A percentile compares a stretch with the other conserved stretches of the same genome.
These are phyloP conservation scores for Dipodascopsis tothii DNA, from an alignment of 805 yeast species.

Conservation along the genomic window DNA sequence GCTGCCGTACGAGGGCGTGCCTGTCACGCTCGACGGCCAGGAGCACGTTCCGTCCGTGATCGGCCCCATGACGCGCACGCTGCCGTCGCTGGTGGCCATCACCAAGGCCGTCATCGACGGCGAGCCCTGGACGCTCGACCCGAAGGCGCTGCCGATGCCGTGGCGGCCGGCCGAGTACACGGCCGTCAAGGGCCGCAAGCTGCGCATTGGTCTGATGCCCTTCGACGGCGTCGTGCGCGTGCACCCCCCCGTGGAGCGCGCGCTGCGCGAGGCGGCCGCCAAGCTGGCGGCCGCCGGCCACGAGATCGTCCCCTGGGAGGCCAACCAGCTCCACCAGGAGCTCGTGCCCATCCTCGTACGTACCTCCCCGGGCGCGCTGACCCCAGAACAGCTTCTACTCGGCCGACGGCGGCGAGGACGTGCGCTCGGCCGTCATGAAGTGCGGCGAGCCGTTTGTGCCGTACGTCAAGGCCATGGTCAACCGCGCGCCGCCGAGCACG, in stretches of 20 bases:
- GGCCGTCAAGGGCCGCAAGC: slow-evolving; percentile 26
- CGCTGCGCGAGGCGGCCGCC: slow-evolving; percentile 45
- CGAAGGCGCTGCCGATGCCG: slow-evolving; percentile 44
- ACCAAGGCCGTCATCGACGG: slow-evolving; percentile 35
- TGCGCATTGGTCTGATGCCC: slow-evolving; percentile 41
- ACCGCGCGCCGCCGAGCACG: slow-evolving; percentile 31
- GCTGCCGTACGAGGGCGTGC: slow-evolving; percentile 29
- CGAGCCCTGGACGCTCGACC: slow-evolving; percentile 45
- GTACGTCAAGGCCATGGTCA: slow-evolving; percentile 34
- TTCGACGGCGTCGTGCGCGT: slow-evolving; percentile 45
- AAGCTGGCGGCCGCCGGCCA: slow-evolving; percentile 54
- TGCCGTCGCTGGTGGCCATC: slow-evolving; percentile 37
- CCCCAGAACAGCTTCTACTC: slow-evolving; percentile 36
- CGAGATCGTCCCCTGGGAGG: slow-evolving; percentile 46
- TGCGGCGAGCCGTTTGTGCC: slow-evolving; percentile 42
- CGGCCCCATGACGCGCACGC: slow-evolving; percentile 42
- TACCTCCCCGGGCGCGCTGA: no score
- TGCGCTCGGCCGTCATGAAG: slow-evolving; percentile 27
- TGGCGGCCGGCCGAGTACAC: slow-evolving; percentile 36
- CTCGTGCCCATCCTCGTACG: slow-evolving; percentile 32
- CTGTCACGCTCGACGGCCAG: slow-evolving; percentile 42
- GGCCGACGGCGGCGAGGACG: slow-evolving; percentile 42
- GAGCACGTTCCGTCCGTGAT: slow-evolving; percentile 46
- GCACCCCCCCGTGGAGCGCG: slow-evolving; percentile 49
- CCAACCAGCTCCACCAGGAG: slow-evolving; percentile 31